Conservation (phyloP, 148 eudicot species). For the Suaeda aralocaspica region DNA sequence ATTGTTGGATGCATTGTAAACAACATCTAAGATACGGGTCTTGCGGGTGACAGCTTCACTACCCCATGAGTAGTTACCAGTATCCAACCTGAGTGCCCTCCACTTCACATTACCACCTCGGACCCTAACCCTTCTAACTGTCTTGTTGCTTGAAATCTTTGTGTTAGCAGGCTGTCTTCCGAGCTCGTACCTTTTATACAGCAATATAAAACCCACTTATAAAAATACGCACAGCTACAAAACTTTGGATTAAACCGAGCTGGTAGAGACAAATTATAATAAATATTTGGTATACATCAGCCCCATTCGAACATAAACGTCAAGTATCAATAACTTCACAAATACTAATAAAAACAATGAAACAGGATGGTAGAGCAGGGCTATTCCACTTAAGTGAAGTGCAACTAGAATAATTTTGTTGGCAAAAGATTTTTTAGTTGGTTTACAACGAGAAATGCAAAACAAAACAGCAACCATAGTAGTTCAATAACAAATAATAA, state of each 20-base stretch:
- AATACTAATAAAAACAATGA: too few relatives aligned
- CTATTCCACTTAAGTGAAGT: not conserved
- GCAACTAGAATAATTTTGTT: not conserved
- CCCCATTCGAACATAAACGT: too few relatives aligned
- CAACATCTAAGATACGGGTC: slow-evolving; percentile 77
- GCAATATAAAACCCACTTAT: not conserved
- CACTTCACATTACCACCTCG: slow-evolving; percentile 89
- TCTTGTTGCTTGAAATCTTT: slow-evolving; percentile 73
- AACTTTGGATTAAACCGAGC: too few relatives aligned
- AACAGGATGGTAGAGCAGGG: not conserved
- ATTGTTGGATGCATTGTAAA: slow-evolving; percentile 82
- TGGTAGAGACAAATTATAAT: too few relatives aligned
- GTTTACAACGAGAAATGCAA: too few relatives aligned
- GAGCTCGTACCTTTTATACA: slow-evolving; percentile 65
- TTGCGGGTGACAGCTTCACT: slow-evolving; percentile 74
- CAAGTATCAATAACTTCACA: too few relatives aligned
- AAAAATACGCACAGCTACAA: not conserved
- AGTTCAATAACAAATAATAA: not conserved
- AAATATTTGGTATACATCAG: too few relatives aligned
- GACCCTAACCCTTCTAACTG: slow-evolving; percentile 69
- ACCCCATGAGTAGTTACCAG: slow-evolving; percentile 87
- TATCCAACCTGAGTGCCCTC: slow-evolving; percentile 86
- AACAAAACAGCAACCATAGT: too few relatives aligned
- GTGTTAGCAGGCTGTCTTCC: slow-evolving; percentile 94
- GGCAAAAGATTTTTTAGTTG: too few relatives aligned